phyloP scores from a whole-genome alignment of 768 basidiomycete genomes.

The Podaxis carcinomalis region DNA sequence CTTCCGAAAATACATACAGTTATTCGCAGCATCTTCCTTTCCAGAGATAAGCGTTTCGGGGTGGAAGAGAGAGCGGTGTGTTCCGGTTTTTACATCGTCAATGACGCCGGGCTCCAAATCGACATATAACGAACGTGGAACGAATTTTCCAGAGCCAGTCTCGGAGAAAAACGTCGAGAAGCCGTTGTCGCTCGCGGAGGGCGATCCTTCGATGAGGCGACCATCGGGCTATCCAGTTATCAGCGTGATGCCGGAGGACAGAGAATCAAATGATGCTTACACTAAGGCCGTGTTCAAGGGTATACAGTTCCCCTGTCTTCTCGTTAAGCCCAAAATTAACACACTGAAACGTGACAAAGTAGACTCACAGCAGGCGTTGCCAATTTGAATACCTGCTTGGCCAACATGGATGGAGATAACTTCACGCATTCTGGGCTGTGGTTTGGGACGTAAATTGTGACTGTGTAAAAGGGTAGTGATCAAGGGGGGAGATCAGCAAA shows the following conservation, averaged over 20 bases:
- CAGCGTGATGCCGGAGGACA: conserved; percentile 14
- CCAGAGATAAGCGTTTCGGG: conserved; percentile 96
- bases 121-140: conserved; percentile 94
- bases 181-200: conserved; percentile 70
- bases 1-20: conserved; percentile 58
- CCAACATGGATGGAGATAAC: conserved; percentile 96
- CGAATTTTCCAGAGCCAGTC: conserved; percentile 90
- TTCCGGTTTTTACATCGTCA: conserved; percentile 91
- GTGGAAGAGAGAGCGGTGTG: conserved; percentile 93
- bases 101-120: conserved; percentile 94
- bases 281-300: conserved; percentile 93
- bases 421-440: conserved; percentile 62
- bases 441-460: conserved; percentile 2
- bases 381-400: conserved; percentile 93
- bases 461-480: conserved; percentile 14
- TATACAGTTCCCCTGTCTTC: conserved; percentile 89
- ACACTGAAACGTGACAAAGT: conserved; percentile 11
- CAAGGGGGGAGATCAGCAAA: conserved; percentile 4
- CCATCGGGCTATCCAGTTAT: conserved; percentile 73
- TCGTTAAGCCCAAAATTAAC: conserved; percentile 19
- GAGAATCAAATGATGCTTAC: conserved; percentile 43
- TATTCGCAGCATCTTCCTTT: conserved; percentile 99
- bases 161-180: conserved; percentile 99
- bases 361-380: conserved; percentile 91
- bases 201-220: conserved; percentile 71